Conservation (phyloP, 305 asterid species). For the Solanum chacoense region DNA sequence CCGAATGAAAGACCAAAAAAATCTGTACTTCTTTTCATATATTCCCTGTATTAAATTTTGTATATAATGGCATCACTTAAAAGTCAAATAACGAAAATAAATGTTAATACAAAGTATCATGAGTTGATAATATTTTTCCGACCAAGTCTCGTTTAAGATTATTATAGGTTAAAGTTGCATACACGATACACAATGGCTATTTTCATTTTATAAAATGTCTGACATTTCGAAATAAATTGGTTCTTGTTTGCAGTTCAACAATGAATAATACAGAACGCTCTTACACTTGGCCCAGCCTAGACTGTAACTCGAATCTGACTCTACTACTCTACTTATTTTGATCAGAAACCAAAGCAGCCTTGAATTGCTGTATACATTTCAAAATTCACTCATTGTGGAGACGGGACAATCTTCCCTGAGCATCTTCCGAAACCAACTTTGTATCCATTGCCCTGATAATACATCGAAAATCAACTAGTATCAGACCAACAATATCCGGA, state of each 20-base stretch:
- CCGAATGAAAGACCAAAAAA: neutral
- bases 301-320: neutral
- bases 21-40: neutral
- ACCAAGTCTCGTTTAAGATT: neutral
- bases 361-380: neutral
- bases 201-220: neutral
- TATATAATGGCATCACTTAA: neutral
- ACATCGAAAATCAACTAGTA: neutral
- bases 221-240: neutral
- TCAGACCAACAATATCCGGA: neutral
- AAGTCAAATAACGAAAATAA: neutral
- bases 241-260: neutral
- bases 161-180: neutral
- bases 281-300: neutral
- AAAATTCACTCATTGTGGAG: constrained; percentile 29
- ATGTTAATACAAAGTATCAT: neutral
- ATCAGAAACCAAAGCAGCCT: neutral
- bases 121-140: neutral
- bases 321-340: neutral
- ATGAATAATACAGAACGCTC: neutral
- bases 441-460: constrained; percentile 71
- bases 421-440: constrained; percentile 78
- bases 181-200: neutral
- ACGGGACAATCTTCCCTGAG: constrained; percentile 74
- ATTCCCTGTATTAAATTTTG: neutral